Base-by-base conservation (phyloP, 1,284 basidiomycete genomes). In the Erythrobasidium hasegawianum region DNA sequence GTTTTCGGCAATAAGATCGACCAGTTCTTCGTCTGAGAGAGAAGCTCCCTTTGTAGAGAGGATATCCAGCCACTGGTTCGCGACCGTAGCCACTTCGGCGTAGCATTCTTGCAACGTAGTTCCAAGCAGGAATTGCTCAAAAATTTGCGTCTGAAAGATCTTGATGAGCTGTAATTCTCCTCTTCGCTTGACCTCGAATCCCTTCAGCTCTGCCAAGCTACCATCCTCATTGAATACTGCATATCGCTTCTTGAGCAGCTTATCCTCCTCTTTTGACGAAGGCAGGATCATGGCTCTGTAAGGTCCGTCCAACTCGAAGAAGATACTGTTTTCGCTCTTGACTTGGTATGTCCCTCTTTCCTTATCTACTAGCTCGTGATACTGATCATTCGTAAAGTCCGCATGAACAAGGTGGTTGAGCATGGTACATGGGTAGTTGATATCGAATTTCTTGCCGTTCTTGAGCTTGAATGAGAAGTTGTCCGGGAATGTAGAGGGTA, bases 391-490 rank as follows among this genome's bases (percentile, higher is more conserved):
- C 65, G 96, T 99, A 79, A 97, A 98, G 72, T 88, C 82, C 53
- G 88, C 90, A 75, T 99, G 86, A 29, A 98, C 96, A 68, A 97
- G 87, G 76, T 98, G 94, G 76, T 99, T 99, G 71, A 99, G 86
- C 96, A 99, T 98, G 11, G 95, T 97, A 77, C 96, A 99, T 0
- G 96, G 96, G 76, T 98, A 99, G n/a, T 93, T 97, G 74, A 99
- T 87, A 18, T 82, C 82, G 68, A 97, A 86, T 20, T 87, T 81
- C 80, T 97, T 97, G 68, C 96, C 95, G 73, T 84, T 87, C 64
- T 83, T 82, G 64, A 96, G 83, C 76, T 92, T 86, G 83, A 99
- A 97, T 76, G 86, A 88, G 84, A 97, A 98, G 79, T 97, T 91
- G 78, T 98, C 96, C 0, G 96, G 96, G 78, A 98, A 99, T 11